Evolutionary conservation across 495 filamentous ascomycete species (phyloP).

Genomic region (Alectoria sarmentosa): DNA sequence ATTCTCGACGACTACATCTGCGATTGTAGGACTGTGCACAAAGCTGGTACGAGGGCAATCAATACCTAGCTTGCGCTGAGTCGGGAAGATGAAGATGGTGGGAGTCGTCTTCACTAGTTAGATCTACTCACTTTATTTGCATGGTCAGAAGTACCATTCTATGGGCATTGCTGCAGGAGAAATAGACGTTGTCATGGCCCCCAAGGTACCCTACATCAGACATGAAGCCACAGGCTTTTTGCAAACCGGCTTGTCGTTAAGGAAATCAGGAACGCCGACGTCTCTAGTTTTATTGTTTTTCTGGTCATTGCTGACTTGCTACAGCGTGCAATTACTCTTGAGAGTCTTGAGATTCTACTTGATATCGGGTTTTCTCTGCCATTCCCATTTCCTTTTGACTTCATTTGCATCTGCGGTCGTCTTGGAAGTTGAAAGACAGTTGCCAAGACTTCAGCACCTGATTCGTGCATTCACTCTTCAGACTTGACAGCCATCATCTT

Average conservation of each 20-base stretch:
- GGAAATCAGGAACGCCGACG: no score
- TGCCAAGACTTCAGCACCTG: not conserved
- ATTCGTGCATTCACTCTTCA: not conserved
- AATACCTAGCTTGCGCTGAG: not conserved
- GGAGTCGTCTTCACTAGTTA: not conserved
- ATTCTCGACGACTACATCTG: not conserved
- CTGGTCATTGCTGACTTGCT: no score
- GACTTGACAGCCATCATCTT: not conserved
- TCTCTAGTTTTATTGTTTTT: no score
- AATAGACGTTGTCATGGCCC: not conserved
- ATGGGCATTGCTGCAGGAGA: not conserved
- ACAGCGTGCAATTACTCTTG: no score
- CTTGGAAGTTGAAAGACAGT: not conserved
- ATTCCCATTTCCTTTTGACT: not conserved
- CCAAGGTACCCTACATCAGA: not conserved
- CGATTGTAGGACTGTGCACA: not conserved
- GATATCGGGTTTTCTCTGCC: no score
- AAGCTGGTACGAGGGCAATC: not conserved
- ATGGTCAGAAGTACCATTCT: not conserved
- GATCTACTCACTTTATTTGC: not conserved
- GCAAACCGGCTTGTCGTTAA: no score
- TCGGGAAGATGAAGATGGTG: not conserved
- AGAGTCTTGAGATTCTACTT: no score
- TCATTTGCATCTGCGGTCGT: not conserved
- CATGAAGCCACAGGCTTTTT: no score